Evolutionary conservation across 768 basidiomycete species (phyloP).

Genomic region (Kwoniella europaea): DNA sequence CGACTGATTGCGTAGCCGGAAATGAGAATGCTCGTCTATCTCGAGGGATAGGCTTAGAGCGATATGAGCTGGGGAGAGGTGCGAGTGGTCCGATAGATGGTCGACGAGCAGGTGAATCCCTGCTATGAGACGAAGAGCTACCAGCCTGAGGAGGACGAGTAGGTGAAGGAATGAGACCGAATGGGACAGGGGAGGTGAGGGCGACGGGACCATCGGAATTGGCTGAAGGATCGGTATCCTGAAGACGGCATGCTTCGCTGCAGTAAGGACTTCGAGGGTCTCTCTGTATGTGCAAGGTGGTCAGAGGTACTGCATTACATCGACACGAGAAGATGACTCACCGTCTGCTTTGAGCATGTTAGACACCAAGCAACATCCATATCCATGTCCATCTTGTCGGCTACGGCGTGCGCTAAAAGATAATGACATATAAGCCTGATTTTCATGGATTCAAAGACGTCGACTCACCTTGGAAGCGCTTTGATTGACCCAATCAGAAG

Average conservation of each 20-base stretch:
- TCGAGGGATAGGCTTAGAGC: slow-evolving; percentile 18
- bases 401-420: background rate
- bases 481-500: background rate
- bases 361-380: slow-evolving; percentile 53
- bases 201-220: slow-evolving; percentile 5
- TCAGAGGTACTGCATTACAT: background rate
- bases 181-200: slow-evolving; percentile 24
- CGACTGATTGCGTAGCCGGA: slow-evolving; percentile 33
- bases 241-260: slow-evolving; percentile 42
- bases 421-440: no score
- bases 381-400: slow-evolving; percentile 36
- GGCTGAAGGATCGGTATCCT: slow-evolving; percentile 24
- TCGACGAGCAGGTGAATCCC: slow-evolving; percentile 21
- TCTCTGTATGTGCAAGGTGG: slow-evolving; percentile 29
- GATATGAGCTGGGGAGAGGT: background rate
- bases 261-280: slow-evolving; percentile 46
- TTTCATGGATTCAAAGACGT: no score
- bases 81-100: slow-evolving; percentile 29
- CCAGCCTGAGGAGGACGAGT: slow-evolving; percentile 9
- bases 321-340: slow-evolving; percentile 23
- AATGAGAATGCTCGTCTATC: slow-evolving; percentile 52
- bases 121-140: slow-evolving; percentile 17
- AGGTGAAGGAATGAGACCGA: slow-evolving; percentile 14
- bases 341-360: slow-evolving; percentile 48
- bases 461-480: background rate